Base-by-base conservation (phyloP, 805 yeast species). In the Candida maris region DNA sequence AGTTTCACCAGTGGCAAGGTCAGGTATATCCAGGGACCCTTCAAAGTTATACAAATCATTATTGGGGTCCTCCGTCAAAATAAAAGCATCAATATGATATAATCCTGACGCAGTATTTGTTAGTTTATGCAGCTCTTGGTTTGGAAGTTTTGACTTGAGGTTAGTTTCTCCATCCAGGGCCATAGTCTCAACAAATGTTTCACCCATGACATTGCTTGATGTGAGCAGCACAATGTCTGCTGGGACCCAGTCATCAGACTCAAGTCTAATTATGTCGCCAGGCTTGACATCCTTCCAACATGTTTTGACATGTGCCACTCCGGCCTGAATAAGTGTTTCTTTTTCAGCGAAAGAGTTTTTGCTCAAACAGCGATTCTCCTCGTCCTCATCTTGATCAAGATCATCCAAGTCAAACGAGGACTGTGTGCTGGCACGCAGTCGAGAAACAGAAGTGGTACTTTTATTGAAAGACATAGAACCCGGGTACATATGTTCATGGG, bases 141-240 rank as follows among this genome's bases (percentile, higher is more conserved):
- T 83, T 0, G 96, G 85, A 14, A 65, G 63, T 49, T 77, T 79
- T 6, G 85, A 71, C 58, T 93, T 93, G 42, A 93, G 67, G 55
- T 88, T 91, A 0, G 97, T 93, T 60, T 93, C 98, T 34, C 99
- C 99, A 61, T 93, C 98, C 32, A 93, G 68, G 1, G 96, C 98
- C 91, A 91, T 88, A 1, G 99, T 93, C 59, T 93, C 99, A 14
- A 89, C 79, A 46, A 77, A 85, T 1, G 85, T 75, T 36, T 71
- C 75, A 24, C 73, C 71, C 39, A 79, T 75, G 26, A 82, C 88
- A 44, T 72, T 73, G 25, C 78, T 76, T 3, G 87, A 77, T 1
- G 89, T 73, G 27, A 93, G 54, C 3, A 93, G 50, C 2, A 93
- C 56, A 3, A 93, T 54, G 63, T 93, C 99, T 0, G 97, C 96